Percentiles rank a stretch among this genome's conserved stretches.
Evolutionary conservation across 768 basidiomycete genomes (phyloP).

Genomic region (Russula olivacea): DNA sequence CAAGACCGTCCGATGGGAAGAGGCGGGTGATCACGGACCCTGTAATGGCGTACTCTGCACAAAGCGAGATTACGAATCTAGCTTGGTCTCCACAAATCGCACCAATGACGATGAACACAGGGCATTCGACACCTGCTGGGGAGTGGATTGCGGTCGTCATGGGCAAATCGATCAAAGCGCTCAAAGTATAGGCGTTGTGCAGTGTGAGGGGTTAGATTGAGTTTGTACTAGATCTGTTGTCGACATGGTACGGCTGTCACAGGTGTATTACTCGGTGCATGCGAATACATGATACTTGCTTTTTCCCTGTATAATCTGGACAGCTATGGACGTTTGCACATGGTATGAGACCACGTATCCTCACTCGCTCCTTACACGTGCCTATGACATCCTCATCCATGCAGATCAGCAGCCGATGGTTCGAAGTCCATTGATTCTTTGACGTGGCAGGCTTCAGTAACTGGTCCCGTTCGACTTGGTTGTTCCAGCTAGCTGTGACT

Average conservation of each 20-base stretch:
- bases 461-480: not conserved
- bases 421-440: not conserved
- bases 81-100: conserved; percentile 87
- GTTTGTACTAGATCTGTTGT: not conserved
- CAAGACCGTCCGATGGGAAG: conserved; percentile 67
- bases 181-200: conserved; percentile 56
- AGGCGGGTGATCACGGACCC: conserved; percentile 70
- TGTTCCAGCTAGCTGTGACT: no score
- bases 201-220: not conserved
- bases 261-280: not conserved
- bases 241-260: not conserved
- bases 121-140: conserved; percentile 65
- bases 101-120: conserved; percentile 68
- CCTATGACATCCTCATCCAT: not conserved
- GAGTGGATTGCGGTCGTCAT: conserved; percentile 86
- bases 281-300: not conserved
- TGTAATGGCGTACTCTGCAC: conserved; percentile 76
- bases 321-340: not conserved
- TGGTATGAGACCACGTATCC: not conserved
- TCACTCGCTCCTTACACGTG: not conserved
- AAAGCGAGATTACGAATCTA: conserved; percentile 71
- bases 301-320: not conserved
- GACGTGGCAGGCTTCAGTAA: not conserved
- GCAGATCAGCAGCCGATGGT: not conserved
- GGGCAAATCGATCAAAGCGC: conserved; percentile 73